Conservation (phyloP, 31 red algal species). For the Endocladia muricata region DNA sequence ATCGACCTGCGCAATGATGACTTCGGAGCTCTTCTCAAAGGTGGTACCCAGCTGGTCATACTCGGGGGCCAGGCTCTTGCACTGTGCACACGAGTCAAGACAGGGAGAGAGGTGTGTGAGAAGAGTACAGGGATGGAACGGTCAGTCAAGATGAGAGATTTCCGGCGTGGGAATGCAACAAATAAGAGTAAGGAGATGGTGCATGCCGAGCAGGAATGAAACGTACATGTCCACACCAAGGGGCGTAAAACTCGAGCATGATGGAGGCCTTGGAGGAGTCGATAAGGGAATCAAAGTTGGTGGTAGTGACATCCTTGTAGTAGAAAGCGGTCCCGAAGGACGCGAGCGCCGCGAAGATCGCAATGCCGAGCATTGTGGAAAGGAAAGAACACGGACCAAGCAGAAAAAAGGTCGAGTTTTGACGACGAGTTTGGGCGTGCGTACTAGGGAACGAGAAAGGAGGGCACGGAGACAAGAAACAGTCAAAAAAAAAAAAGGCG, state of each 20-base stretch:
- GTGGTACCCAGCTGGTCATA: conserved; percentile 51
- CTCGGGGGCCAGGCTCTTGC: conserved; percentile 63
- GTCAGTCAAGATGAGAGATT: neutral
- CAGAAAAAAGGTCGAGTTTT: too few species aligned
- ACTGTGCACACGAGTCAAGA: conserved; percentile 30
- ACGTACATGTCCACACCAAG: conserved; percentile 91
- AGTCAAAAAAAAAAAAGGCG: too few species aligned
- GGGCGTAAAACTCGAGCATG: conserved; percentile 85
- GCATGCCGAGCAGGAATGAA: neutral
- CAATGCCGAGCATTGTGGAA: too few species aligned
- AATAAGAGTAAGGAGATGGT: neutral
- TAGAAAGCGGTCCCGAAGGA: conserved; percentile 26
- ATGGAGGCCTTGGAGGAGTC: conserved; percentile 62
- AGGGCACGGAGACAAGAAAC: too few species aligned
- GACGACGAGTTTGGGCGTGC: too few species aligned
- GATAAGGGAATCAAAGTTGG: conserved; percentile 66
- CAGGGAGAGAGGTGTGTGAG: neutral
- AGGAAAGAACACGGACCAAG: too few species aligned
- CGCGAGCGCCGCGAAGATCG: conserved; percentile 10
- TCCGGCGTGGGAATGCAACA: neutral
- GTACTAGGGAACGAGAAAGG: too few species aligned
- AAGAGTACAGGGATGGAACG: neutral
- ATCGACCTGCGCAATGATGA: conserved; percentile 80
- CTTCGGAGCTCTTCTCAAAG: conserved; percentile 32
- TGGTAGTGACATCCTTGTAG: conserved; percentile 55